Evolutionary conservation across 176 grass and related monocot species (phyloP), one percentile per base, ranked within the genome.

Genomic region (Eleusine coracana): DNA sequence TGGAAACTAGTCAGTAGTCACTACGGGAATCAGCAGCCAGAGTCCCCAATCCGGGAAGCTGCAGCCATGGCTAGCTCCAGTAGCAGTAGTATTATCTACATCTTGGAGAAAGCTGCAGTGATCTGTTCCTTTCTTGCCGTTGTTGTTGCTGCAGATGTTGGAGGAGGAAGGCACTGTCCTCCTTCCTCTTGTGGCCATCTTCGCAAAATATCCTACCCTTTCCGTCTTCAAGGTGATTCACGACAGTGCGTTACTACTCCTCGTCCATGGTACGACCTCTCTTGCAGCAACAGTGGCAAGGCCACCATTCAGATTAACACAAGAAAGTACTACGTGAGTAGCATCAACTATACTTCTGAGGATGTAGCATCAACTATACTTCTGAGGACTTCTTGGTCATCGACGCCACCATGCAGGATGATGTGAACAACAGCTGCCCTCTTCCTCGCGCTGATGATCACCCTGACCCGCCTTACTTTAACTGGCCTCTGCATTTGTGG

Each of bases 271-370:
- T 46, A 46, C 44, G 10, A 46, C 9, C 44, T 46, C 44, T 46
- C 44, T 46, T 46, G 44, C 44, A 46, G 92, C 12, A 75, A 66
- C 0, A 41, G 20, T 7, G 36, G 8, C 71, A 72, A 71, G 41
- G 69, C 92, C 54, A 74, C 73, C 25, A 39, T 94, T 77, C 50
- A 40, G 13, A 46, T 90, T 72, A 31, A 84, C 23, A 78, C 36
- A 0, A 66, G 65, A 5, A 52, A 23, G 37, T 89, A 86, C 11
- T 84, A 70, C 1, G 71, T 94, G 17, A 89, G 34, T 2, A 65
- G 50, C 65, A 91, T 94, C 42, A 70, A 85, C n/a, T 80, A n/a
- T n/a, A n/a, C n/a, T n/a, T n/a, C n/a, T n/a, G n/a, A n/a, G n/a
- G n/a, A n/a, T n/a, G n/a, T n/a, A n/a, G n/a, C n/a, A n/a, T n/a